Evolutionary conservation across 768 basidiomycete genomes (phyloP).

Genomic region (Suillus clintonianus): DNA sequence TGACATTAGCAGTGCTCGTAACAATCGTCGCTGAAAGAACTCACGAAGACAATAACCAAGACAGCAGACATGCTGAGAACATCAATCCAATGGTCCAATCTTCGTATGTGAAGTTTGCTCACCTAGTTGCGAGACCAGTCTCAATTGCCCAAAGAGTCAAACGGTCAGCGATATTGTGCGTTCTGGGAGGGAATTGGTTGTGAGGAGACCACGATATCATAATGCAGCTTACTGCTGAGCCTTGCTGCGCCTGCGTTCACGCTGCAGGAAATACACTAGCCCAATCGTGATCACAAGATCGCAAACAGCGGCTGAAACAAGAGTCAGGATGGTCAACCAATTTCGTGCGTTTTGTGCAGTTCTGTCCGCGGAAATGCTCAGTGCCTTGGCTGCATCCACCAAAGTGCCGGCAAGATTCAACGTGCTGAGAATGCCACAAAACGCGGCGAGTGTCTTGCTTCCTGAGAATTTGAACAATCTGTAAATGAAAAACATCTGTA

Average conservation of each 20-base stretch:
- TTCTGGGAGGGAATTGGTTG: neutral
- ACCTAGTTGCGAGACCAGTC: conserved; percentile 3
- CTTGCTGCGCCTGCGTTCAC: neutral
- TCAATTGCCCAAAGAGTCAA: conserved; percentile 1
- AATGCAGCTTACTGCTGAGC: neutral
- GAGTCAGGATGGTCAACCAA: conserved; percentile 8
- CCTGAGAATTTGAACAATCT: conserved; percentile 6
- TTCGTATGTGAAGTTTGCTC: neutral
- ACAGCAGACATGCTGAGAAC: conserved; percentile 3
- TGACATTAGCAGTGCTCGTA: neutral
- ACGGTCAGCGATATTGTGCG: neutral
- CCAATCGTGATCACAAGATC: conserved; percentile 6
- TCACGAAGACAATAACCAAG: conserved; percentile 4
- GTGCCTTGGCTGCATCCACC: conserved; percentile 1
- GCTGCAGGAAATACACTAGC: conserved; percentile 7
- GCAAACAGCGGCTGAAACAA: conserved; percentile 6
- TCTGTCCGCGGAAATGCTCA: neutral
- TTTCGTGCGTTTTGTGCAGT: neutral
- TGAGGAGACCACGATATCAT: neutral
- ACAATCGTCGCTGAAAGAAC: neutral
- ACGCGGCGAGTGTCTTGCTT: neutral
- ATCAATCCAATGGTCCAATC: neutral
- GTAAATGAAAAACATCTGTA: conserved; percentile 5
- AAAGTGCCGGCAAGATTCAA: conserved; percentile 6
- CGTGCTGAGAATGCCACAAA: conserved; percentile 3